Percentiles rank a stretch among this genome's conserved stretches.
phyloP scores from a whole-genome alignment of 371 early-diverging fungal species.

The Rhizopus stolonifer region DNA sequence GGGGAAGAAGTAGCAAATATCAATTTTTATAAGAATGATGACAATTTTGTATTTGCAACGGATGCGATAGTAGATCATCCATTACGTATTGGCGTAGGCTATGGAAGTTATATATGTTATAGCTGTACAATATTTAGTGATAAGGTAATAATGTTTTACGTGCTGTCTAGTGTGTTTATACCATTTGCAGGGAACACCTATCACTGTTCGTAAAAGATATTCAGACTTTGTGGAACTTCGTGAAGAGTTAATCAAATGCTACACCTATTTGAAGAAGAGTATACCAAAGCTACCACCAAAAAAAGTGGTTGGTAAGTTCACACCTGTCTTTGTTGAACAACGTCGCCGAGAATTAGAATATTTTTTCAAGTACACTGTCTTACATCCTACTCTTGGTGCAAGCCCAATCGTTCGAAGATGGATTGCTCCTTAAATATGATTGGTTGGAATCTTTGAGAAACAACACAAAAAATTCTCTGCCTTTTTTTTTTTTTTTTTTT shows the following conservation, averaged over 20 bases:
- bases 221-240: slow-evolving; percentile 58
- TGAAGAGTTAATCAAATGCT: slow-evolving; percentile 36
- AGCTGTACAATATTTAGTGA: slow-evolving; percentile 51
- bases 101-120: slow-evolving; percentile 56
- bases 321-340: slow-evolving; percentile 55
- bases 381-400: slow-evolving; percentile 54
- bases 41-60: slow-evolving; percentile 42
- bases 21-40: slow-evolving; percentile 38
- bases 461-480: background rate
- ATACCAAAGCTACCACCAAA: slow-evolving; percentile 59
- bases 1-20: slow-evolving; percentile 26
- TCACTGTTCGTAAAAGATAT: slow-evolving; percentile 52
- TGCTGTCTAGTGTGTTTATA: no score
- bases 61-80: slow-evolving; percentile 56
- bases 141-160: slow-evolving; percentile 31
- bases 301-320: slow-evolving; percentile 54
- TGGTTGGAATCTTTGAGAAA: background rate
- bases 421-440: slow-evolving; percentile 39
- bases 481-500: slow-evolving; percentile 1
- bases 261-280: slow-evolving; percentile 41
- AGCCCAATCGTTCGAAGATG: slow-evolving; percentile 44
- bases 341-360: slow-evolving; percentile 57
- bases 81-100: slow-evolving; percentile 43
- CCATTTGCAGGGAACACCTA: slow-evolving; percentile 35
- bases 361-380: slow-evolving; percentile 53